Conservation (phyloP, 495 filamentous ascomycete genomes). For the Neurospora sp. region DNA sequence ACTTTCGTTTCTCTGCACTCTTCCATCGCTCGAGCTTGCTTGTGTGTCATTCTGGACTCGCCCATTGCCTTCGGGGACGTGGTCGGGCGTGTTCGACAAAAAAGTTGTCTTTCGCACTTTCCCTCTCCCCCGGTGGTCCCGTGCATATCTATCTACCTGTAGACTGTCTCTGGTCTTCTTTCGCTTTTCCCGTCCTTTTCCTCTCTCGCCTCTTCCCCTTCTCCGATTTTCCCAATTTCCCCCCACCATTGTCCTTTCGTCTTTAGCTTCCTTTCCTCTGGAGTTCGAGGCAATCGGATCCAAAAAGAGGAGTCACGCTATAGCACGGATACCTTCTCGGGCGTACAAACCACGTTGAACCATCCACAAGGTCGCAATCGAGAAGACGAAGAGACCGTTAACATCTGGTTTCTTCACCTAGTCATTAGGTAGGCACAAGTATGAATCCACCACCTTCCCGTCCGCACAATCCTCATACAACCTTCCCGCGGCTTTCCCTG, state of each 20-base stretch:
- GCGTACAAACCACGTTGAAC: constrained; percentile 4
- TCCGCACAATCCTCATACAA: neutral
- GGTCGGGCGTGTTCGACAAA: neutral
- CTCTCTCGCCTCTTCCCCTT: neutral
- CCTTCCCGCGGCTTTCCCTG: neutral
- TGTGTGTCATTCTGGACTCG: neutral
- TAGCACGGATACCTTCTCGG: neutral
- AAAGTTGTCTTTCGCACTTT: neutral
- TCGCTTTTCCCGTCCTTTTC: neutral
- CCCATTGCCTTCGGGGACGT: neutral
- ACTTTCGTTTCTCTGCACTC: neutral
- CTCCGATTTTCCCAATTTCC: neutral
- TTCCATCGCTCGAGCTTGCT: neutral
- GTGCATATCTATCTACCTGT: neutral
- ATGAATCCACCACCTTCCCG: neutral
- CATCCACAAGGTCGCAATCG: neutral
- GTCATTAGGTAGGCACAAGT: neutral
- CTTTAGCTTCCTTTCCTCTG: constrained; percentile 3
- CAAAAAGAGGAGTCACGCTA: neutral
- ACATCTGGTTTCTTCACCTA: neutral
- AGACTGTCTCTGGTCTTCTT: neutral
- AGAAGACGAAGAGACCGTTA: neutral
- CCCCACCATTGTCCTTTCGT: neutral
- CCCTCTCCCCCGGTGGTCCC: constrained; percentile 3
- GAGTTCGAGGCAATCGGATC: constrained; percentile 2